Conservation (phyloP, 768 basidiomycete species). For the Tricholomella constricta region DNA sequence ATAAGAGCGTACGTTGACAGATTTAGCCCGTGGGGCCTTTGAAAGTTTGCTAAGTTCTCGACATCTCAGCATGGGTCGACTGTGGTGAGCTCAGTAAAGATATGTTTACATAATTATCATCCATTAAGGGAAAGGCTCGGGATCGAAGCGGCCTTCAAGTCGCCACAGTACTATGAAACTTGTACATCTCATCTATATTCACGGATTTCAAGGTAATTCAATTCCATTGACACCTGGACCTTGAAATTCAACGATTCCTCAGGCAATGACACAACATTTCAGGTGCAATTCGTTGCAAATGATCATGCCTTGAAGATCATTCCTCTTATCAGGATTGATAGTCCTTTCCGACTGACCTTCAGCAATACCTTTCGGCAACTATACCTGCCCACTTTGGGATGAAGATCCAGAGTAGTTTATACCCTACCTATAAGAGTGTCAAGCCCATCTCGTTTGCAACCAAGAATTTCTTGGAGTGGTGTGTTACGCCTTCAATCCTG, state of each 20-base stretch:
- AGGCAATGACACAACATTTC: constrained; percentile 63
- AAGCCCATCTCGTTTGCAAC: constrained; percentile 54
- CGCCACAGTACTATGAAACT: constrained; percentile 17
- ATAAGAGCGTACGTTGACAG: constrained; percentile 34
- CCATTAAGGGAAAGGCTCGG: no score
- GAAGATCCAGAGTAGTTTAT: constrained; percentile 48
- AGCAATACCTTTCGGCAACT: constrained; percentile 38
- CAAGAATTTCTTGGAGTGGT: constrained; percentile 59
- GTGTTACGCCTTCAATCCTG: constrained; percentile 7
- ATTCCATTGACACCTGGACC: neutral
- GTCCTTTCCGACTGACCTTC: constrained; percentile 59
- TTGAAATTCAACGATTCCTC: constrained; percentile 3
- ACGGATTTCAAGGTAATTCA: constrained; percentile 55
- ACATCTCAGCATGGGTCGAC: constrained; percentile 23
- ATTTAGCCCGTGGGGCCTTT: constrained; percentile 31
- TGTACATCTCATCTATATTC: constrained; percentile 57
- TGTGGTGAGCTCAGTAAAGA: neutral
- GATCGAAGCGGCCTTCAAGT: no score
- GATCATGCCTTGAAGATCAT: neutral
- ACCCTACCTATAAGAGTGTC: constrained; percentile 62
- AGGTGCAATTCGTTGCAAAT: constrained; percentile 33
- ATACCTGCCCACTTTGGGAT: constrained; percentile 38
- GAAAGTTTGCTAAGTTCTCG: constrained; percentile 37
- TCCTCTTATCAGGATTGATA: constrained; percentile 18
- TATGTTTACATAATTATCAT: neutral